Evolutionary conservation across 2,329 filamentous ascomycete genomes (phyloP).

Genomic region (Mycogone perniciosa): DNA sequence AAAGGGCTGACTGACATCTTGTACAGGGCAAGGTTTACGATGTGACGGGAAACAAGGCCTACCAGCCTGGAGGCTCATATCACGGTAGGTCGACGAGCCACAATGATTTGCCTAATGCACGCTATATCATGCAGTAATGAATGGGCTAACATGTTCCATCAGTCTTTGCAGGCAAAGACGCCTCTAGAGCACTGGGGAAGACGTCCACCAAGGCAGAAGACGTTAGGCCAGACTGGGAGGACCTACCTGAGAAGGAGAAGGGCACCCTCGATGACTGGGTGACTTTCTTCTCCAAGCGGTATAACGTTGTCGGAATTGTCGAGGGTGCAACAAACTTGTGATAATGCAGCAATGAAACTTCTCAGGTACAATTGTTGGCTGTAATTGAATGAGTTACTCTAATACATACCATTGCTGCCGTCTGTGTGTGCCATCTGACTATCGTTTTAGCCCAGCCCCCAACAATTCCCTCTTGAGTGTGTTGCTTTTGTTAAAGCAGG

Average conservation of each 20-base stretch:
- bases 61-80: conserved; percentile 77
- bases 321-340: conserved; percentile 54
- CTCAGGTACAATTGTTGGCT: too few species aligned
- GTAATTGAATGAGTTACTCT: not conserved
- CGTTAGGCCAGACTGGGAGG: conserved; percentile 73
- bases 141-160: not conserved
- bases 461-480: too few species aligned
- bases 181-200: conserved; percentile 82
- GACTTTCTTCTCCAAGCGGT: conserved; percentile 93
- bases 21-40: conserved; percentile 84
- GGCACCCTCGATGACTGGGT: conserved; percentile 84
- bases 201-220: conserved; percentile 84
- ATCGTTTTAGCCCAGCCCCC: too few species aligned
- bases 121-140: not conserved
- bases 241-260: conserved; percentile 79
- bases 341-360: conserved; percentile 12
- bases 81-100: conserved; percentile 53
- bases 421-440: not conserved
- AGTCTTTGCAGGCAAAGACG: conserved; percentile 96
- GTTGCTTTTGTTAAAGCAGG: too few species aligned
- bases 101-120: not conserved
- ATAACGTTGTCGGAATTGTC: conserved; percentile 76
- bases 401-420: not conserved
- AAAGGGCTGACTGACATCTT: conserved; percentile 1
- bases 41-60: conserved; percentile 82